These are phyloP conservation scores for Tetrahymena malaccensis DNA, from an alignment of 73 alveolate species.

Conservation along the genomic window DNA sequence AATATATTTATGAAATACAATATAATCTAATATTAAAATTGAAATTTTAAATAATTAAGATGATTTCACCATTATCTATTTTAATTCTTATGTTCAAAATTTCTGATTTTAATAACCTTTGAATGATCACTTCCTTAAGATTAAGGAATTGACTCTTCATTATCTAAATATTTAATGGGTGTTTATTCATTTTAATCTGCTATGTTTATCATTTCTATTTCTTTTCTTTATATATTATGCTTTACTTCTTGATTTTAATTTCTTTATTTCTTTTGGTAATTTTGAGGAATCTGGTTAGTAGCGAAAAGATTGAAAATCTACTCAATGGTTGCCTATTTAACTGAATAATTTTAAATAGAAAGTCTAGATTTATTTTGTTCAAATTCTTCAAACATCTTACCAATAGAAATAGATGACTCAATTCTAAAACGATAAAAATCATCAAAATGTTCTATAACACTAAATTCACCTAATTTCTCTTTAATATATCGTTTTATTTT, in stretches of 20 bases:
- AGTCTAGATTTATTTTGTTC: slow-evolving; percentile 19
- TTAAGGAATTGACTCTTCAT: neutral
- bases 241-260: neutral
- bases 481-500: slow-evolving; percentile 4
- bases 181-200: neutral
- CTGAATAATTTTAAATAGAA: slow-evolving; percentile 7
- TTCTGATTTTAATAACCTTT: neutral
- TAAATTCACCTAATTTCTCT: slow-evolving; percentile 12
- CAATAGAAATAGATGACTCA: slow-evolving; percentile 17
- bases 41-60: too few relatives aligned
- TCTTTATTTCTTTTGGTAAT: neutral
- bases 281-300: neutral
- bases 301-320: slow-evolving; percentile 53
- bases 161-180: neutral
- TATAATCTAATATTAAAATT: too few relatives aligned
- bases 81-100: neutral
- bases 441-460: slow-evolving; percentile 44
- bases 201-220: neutral
- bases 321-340: slow-evolving; percentile 45
- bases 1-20: too few relatives aligned
- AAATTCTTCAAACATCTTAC: slow-evolving; percentile 32
- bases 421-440: slow-evolving; percentile 42
- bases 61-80: too few relatives aligned
- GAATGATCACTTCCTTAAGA: neutral
- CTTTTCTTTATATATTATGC: neutral